phyloP scores from a whole-genome alignment of 148 eudicot genomes.

The Tetragonia tetragonoides region DNA sequence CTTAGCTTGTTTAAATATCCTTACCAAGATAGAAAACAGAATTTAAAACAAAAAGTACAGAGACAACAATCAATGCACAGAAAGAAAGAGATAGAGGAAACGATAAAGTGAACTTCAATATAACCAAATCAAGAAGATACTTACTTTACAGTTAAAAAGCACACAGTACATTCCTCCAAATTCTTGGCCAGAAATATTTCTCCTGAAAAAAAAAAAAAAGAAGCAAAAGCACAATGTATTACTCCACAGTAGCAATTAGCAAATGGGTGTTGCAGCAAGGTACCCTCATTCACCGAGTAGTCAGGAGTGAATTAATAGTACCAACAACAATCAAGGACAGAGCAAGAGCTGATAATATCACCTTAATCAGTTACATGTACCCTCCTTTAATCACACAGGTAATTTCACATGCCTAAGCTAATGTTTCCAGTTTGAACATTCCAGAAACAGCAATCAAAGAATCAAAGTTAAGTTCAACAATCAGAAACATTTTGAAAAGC shows the following conservation, averaged over 20 bases:
- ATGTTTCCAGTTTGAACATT: too few species aligned
- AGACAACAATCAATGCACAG: neutral
- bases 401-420: neutral
- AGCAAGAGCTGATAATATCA: neutral
- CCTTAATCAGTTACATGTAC: neutral
- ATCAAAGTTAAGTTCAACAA: too few species aligned
- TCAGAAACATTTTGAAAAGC: neutral
- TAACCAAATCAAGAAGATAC: constrained; percentile 18
- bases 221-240: neutral
- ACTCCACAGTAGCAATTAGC: neutral
- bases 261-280: neutral
- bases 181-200: constrained; percentile 96
- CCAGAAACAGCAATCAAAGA: too few species aligned
- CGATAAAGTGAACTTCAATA: neutral
- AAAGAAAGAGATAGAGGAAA: neutral
- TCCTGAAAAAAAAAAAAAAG: constrained; percentile 45
- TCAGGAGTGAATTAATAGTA: neutral
- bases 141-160: constrained; percentile 71
- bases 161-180: constrained; percentile 95
- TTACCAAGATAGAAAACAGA: neutral
- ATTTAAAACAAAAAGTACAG: neutral
- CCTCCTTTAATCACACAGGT: neutral
- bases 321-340: neutral
- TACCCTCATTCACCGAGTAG: neutral
- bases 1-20: neutral